Percentiles rank a stretch among this genome's conserved stretches.
Conservation (phyloP, 768 basidiomycete genomes). For the Tulasnella sp. region DNA sequence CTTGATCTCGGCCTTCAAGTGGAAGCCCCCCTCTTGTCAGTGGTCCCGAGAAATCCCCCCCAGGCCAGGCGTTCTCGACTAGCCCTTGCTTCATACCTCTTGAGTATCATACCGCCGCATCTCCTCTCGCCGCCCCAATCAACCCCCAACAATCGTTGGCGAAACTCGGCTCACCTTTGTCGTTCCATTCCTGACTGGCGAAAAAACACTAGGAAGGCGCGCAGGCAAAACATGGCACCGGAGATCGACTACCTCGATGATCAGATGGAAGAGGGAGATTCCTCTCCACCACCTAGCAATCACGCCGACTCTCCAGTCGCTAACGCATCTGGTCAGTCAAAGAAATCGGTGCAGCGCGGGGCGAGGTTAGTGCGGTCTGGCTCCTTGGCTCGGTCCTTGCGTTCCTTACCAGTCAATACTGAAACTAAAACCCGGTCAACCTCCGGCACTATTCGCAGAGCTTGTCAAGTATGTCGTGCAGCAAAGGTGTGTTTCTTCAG, state of each 20-base stretch:
- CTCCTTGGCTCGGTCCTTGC: background rate
- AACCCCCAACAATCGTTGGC: too few species aligned
- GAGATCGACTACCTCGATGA: background rate
- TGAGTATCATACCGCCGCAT: too few species aligned
- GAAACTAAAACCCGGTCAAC: background rate
- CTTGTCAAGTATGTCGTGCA: slow-evolving; percentile 75
- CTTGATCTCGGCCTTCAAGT: too few species aligned
- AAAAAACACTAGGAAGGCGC: too few species aligned
- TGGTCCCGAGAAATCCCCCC: too few species aligned
- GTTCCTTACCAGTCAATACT: background rate
- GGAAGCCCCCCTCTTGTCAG: too few species aligned
- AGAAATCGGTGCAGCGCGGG: slow-evolving; percentile 11
- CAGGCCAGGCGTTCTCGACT: too few species aligned
- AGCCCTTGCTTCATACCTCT: too few species aligned
- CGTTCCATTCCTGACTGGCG: too few species aligned
- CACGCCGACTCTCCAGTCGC: background rate
- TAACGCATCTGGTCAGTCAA: background rate
- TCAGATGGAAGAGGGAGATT: background rate
- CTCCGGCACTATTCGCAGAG: slow-evolving; percentile 24
- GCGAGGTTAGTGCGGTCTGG: slow-evolving; percentile 14
- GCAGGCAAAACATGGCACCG: too few species aligned
- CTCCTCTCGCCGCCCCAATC: too few species aligned
- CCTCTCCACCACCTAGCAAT: slow-evolving; percentile 9
- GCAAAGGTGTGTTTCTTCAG: slow-evolving; percentile 49
- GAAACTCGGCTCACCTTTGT: too few species aligned